These are phyloP conservation scores for Pseudovirgaria hyperparasitica DNA, from an alignment of 2,329 filamentous ascomycete species.

Conservation along the genomic window DNA sequence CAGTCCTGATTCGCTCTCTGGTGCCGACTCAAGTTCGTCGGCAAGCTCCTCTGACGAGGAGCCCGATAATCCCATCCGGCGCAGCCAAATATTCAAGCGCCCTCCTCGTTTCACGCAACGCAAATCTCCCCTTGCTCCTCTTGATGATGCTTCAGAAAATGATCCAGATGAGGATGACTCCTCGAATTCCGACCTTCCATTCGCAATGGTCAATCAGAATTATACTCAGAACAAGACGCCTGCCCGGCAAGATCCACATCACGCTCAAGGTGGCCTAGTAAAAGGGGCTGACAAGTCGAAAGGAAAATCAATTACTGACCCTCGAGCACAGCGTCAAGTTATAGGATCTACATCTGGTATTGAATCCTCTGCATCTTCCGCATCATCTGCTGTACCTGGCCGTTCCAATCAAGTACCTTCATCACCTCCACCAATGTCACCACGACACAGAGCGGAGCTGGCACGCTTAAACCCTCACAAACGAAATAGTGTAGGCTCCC, in stretches of 20 bases:
- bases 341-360: no score
- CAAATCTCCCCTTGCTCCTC: conserved; percentile 15
- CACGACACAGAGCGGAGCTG: conserved; percentile 46
- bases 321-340: no score
- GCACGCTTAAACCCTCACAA: conserved; percentile 41
- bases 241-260: no score
- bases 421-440: conserved; percentile 25
- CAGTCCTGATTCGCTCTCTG: conserved; percentile 12
- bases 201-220: no score
- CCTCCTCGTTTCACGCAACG: conserved; percentile 23
- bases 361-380: no score
- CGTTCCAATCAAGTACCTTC: no score
- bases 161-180: conserved; percentile 40
- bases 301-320: no score
- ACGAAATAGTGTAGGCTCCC: conserved; percentile 59
- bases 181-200: conserved; percentile 27
- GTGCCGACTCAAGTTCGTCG: conserved; percentile 12
- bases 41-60: conserved; percentile 21
- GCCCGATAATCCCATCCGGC: conserved; percentile 22
- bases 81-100: conserved; percentile 32
- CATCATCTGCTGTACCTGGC: no score
- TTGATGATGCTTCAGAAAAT: conserved; percentile 20
- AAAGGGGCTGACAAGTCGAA: no score
- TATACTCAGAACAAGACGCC: no score
- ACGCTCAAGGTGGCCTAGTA: no score